A percentile compares a stretch with the other conserved stretches of the same genome.
Evolutionary conservation across 495 filamentous ascomycete genomes (phyloP).

Genomic region (Penicillium macrosclerotiorum): DNA sequence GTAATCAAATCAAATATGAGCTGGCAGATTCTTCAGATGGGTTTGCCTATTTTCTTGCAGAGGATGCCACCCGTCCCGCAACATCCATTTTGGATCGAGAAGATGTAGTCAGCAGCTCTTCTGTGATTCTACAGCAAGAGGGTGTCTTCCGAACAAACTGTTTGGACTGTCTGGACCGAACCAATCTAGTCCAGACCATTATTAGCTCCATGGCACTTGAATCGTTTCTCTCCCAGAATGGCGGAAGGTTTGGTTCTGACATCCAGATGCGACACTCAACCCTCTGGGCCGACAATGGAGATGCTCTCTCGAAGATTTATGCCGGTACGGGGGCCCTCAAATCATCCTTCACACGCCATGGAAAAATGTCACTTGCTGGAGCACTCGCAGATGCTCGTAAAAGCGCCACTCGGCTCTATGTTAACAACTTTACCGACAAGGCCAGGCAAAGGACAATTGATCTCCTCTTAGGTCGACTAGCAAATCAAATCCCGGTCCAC

Average conservation of each 20-base stretch:
- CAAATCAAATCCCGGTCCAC: slow-evolving; percentile 79
- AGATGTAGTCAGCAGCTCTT: slow-evolving; percentile 44
- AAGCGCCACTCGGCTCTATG: slow-evolving; percentile 87
- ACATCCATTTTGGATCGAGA: slow-evolving; percentile 21
- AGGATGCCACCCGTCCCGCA: slow-evolving; percentile 45
- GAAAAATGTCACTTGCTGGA: slow-evolving; percentile 93
- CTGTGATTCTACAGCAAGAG: slow-evolving; percentile 82
- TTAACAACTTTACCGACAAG: slow-evolving; percentile 97
- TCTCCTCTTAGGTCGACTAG: slow-evolving; percentile 77
- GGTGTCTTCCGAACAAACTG: slow-evolving; percentile 96
- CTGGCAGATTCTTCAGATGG: slow-evolving; percentile 75
- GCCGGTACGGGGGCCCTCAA: slow-evolving; percentile 95
- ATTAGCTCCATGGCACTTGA: slow-evolving; percentile 90
- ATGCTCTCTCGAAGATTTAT: slow-evolving; percentile 92
- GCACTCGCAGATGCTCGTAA: slow-evolving; percentile 94
- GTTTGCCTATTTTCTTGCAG: slow-evolving; percentile 88
- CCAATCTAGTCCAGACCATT: slow-evolving; percentile 93
- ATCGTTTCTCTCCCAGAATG: slow-evolving; percentile 67
- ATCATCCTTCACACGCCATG: slow-evolving; percentile 90
- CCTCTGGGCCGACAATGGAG: slow-evolving; percentile 98
- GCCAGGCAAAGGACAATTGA: slow-evolving; percentile 92
- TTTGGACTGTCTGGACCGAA: slow-evolving; percentile 92
- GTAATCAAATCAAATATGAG: slow-evolving; percentile 69
- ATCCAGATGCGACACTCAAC: slow-evolving; percentile 88
- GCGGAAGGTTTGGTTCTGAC: slow-evolving; percentile 64